These are phyloP conservation scores for Laburnicola sp. DNA, from an alignment of 2,329 filamentous ascomycete genomes.

Conservation along the genomic window DNA sequence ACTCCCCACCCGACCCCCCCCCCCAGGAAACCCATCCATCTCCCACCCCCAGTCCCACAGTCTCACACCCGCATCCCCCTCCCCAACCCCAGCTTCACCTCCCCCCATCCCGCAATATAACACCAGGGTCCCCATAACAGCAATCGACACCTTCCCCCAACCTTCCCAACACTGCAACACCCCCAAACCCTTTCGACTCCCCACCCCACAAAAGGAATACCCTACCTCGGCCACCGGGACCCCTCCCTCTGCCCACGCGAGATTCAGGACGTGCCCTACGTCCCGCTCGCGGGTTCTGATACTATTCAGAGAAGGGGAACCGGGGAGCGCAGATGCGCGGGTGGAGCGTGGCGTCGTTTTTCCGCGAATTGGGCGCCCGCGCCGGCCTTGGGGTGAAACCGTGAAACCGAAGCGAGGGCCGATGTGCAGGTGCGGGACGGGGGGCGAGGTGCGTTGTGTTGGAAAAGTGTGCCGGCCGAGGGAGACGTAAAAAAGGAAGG, in stretches of 20 bases:
- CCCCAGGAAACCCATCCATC: background rate
- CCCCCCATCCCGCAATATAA: background rate
- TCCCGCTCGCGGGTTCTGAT: background rate
- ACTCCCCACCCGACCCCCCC: background rate
- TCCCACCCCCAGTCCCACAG: background rate
- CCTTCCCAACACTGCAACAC: constrained; percentile 4
- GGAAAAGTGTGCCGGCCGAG: background rate
- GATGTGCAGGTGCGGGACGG: background rate
- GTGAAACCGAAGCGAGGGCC: constrained; percentile 6
- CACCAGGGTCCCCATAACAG: constrained; percentile 4
- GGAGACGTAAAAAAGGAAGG: no score
- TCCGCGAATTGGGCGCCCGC: background rate
- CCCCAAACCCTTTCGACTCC: background rate
- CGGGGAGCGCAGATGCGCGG: background rate
- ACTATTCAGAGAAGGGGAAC: background rate
- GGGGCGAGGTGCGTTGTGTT: background rate
- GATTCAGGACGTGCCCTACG: background rate
- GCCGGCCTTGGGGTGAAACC: background rate
- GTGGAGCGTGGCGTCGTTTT: constrained; percentile 1
- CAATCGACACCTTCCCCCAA: background rate
- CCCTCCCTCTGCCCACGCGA: background rate
- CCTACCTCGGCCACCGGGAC: background rate
- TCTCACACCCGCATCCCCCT: background rate
- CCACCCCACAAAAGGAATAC: background rate
- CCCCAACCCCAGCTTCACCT: background rate